Conservation (phyloP, 2,329 filamentous ascomycete species). For the Teratosphaeria nubilosa region DNA sequence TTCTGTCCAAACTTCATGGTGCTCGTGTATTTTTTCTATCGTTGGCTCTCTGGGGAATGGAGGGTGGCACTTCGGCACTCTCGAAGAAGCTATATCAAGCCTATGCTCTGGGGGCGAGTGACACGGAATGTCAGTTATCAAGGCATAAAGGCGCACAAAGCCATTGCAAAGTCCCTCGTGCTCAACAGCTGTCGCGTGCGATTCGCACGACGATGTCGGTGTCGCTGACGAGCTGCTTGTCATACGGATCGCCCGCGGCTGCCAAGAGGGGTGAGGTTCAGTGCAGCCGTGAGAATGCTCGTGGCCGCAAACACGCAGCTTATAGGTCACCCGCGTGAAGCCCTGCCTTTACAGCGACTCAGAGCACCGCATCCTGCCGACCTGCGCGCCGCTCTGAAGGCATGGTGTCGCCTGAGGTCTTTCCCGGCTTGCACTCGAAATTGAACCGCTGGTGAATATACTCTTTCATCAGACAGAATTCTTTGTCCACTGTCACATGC, state of each 20-base stretch:
- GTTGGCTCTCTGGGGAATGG: background rate
- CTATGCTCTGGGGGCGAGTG: background rate
- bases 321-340: background rate
- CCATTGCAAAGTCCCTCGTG: background rate
- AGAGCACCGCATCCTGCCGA: background rate
- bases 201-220: background rate
- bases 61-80: background rate
- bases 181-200: background rate
- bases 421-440: background rate
- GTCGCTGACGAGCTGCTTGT: background rate
- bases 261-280: background rate
- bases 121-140: background rate
- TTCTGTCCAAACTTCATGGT: slow-evolving; percentile 32
- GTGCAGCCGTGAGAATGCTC: background rate
- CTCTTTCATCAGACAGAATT: background rate
- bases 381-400: background rate
- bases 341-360: background rate
- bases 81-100: background rate
- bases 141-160: background rate
- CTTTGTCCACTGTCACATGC: background rate
- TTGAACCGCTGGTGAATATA: background rate
- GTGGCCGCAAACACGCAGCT: background rate
- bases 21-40: background rate
- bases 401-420: background rate
- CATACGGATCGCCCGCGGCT: background rate